Base-by-base conservation (phyloP, 345 rosid genomes). In the Populus alba region DNA sequence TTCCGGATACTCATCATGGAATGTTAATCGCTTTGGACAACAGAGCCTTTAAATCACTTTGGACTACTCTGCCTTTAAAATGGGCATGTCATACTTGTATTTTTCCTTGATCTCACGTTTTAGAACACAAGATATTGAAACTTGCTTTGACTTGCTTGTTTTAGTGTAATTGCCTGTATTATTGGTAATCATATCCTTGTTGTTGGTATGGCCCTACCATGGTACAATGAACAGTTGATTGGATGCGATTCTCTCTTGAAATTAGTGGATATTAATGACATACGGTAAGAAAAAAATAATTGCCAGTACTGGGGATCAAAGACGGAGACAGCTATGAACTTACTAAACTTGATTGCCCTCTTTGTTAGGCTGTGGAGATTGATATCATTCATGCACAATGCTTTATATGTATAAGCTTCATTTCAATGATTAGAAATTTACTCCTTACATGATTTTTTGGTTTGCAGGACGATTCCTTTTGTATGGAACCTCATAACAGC, bases 401-500 rank as follows among this genome's bases (percentile, higher is more conserved):
- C 67, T 68, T 81, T 68, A 17, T 10, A 18, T 31, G 71, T 78
- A 53, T 27, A 41, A 66, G 31, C 20, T 39, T 68, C 33, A 55
- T 51, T 53, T 72, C 43, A 29, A 59, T 22, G 71, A 5, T 3
- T 41, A 1, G 41, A 41, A n/a, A 43, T 38, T 22, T 75, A 22
- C 22, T 76, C 68, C 70, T 66, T 62, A 66, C 71, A n/a, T 69
- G 39, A n/a, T 59, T 45, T 47, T 72, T 51, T 71, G 8, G 51
- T 38, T 73, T 73, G 70, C 39, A 97, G 99, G 93, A 97, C 99
- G 20, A 94, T 97, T 80, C 99, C 99, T 73, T 94, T 97, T 88
- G 97, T 82, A 61, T 97, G 98, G 99, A 97, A 97, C 83, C 93
- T 97, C 59, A 69, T 97, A 49, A 94, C 98, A 9, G 88, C 96